phyloP scores from a whole-genome alignment of 192 early-diverging fungal species.

The Mortierella hygrophila region DNA sequence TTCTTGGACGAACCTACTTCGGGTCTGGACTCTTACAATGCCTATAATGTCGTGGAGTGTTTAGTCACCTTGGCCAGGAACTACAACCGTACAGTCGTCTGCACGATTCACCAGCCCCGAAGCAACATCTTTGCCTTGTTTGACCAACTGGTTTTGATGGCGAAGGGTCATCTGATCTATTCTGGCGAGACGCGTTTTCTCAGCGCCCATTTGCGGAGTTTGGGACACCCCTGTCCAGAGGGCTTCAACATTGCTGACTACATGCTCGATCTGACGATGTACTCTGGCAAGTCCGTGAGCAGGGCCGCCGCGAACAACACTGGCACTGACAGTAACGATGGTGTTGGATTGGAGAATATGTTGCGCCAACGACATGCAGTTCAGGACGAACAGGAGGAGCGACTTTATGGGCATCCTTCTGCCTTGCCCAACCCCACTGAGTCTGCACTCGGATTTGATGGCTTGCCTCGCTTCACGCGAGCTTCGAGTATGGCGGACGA shows the following conservation, averaged over 20 bases:
- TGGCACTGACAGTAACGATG: conserved; percentile 2
- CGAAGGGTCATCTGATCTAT: conserved; percentile 85
- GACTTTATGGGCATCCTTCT: conserved; percentile 10
- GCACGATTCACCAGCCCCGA: conserved; percentile 96
- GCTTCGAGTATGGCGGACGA: conserved; percentile 36
- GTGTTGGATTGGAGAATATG: not conserved
- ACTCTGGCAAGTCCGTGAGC: conserved; percentile 42
- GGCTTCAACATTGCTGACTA: conserved; percentile 96
- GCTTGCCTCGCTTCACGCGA: conserved; percentile 20
- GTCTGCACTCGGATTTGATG: conserved; percentile 10
- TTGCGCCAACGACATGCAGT: conserved; percentile 9
- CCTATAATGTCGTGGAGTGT: conserved; percentile 94
- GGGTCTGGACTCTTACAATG: conserved; percentile 93
- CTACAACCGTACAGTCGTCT: conserved; percentile 82
- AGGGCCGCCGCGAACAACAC: conserved; percentile 22
- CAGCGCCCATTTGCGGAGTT: conserved; percentile 78
- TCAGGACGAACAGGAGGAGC: conserved; percentile 38
- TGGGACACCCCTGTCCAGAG: conserved; percentile 86
- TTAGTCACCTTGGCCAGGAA: conserved; percentile 77
- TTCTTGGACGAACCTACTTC: conserved; percentile 90
- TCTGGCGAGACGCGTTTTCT: conserved; percentile 78
- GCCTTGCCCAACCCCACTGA: not conserved
- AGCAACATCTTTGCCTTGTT: conserved; percentile 93
- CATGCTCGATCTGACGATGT: conserved; percentile 79
- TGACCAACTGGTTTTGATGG: conserved; percentile 89